Evolutionary conservation across 75 land plant genomes (phyloP).

Genomic region (Larix kaempferi): DNA sequence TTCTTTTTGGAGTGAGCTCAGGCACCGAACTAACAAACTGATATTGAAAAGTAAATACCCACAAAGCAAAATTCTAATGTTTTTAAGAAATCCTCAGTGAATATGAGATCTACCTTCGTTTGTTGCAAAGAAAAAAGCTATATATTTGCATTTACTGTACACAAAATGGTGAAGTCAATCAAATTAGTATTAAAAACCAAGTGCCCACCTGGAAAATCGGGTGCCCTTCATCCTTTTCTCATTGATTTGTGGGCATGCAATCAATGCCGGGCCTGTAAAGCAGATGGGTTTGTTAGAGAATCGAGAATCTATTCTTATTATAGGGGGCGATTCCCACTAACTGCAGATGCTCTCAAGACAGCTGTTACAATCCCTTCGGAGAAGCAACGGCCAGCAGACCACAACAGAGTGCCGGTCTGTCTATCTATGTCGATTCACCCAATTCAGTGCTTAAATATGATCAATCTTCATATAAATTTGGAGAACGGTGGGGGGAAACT

Average conservation of each 20-base stretch:
- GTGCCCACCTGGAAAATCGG: neutral
- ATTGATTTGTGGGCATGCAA: neutral
- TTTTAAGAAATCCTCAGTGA: too few relatives aligned
- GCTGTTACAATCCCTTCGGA: neutral
- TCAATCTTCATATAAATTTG: too few relatives aligned
- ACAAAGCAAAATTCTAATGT: too few relatives aligned
- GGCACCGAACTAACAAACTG: too few relatives aligned
- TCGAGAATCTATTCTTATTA: neutral
- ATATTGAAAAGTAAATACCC: too few relatives aligned
- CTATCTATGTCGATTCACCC: neutral
- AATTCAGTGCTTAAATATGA: neutral
- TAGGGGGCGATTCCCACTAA: neutral
- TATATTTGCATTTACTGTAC: too few relatives aligned
- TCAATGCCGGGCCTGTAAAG: neutral
- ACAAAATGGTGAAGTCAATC: too few relatives aligned
- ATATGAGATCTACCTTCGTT: too few relatives aligned
- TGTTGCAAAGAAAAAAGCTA: too few relatives aligned
- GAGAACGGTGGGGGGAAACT: neutral
- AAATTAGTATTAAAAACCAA: neutral
- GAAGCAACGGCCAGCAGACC: slow-evolving; percentile 8
- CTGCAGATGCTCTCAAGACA: neutral
- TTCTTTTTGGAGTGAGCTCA: too few relatives aligned
- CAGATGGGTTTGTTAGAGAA: neutral
- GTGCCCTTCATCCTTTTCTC: neutral
- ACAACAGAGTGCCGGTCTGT: neutral